phyloP scores from a whole-genome alignment of 2,329 filamentous ascomycete species.

The Huntiella decipiens region DNA sequence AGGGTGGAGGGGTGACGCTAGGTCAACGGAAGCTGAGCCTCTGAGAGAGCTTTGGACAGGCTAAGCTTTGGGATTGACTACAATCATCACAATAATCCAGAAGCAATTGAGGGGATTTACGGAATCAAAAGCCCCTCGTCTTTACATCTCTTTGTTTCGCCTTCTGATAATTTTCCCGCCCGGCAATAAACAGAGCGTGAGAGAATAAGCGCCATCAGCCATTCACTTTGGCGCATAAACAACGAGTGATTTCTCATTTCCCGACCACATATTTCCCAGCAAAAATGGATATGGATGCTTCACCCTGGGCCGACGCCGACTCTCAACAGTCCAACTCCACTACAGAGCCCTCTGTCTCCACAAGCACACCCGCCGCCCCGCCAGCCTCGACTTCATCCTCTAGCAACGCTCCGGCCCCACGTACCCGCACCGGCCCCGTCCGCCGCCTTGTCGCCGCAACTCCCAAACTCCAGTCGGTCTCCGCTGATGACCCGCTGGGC shows the following conservation, averaged over 20 bases:
- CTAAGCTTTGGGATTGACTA: no score
- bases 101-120: no score
- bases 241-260: not conserved
- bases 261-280: not conserved
- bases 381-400: conserved; percentile 16
- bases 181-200: no score
- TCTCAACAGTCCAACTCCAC: conserved; percentile 17
- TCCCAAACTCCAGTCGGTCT: conserved; percentile 56
- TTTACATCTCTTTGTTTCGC: no score
- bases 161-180: no score
- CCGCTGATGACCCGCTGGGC: conserved; percentile 48
- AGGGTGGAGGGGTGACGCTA: conserved; percentile 6
- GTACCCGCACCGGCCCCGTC: conserved; percentile 17
- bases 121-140: no score
- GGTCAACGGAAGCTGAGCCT: not conserved
- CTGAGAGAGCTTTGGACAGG: no score
- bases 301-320: conserved; percentile 32
- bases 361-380: not conserved
- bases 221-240: not conserved
- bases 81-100: no score
- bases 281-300: conserved; percentile 32
- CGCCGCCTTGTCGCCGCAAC: conserved; percentile 54
- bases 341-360: conserved; percentile 1
- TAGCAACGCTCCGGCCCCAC: conserved; percentile 14
- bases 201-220: not conserved